phyloP scores from a whole-genome alignment of 495 filamentous ascomycete genomes.

The Corynascus novoguineensis region DNA sequence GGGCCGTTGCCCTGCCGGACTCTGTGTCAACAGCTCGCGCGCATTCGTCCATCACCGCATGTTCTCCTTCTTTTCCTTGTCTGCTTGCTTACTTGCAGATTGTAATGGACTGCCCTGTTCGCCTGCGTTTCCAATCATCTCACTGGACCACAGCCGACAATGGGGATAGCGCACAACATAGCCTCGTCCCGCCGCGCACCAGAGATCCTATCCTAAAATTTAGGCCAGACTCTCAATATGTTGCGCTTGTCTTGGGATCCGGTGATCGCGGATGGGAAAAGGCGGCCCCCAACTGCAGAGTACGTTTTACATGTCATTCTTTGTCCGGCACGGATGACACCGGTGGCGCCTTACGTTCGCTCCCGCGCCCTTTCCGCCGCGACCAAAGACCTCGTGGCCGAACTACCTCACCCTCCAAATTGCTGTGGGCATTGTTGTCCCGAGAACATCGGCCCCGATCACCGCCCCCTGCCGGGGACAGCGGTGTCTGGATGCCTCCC shows the following conservation, averaged over 20 bases:
- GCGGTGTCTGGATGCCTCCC: not conserved
- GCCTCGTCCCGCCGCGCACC: constrained; percentile 12
- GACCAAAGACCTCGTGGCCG: not conserved
- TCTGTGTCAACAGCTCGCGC: not conserved
- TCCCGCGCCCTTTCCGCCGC: not conserved
- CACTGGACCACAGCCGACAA: constrained; percentile 2
- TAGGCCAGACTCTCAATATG: not conserved
- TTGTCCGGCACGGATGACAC: not conserved
- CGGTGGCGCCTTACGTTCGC: not conserved
- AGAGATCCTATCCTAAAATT: not conserved
- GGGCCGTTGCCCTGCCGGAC: not conserved
- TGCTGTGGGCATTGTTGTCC: not conserved
- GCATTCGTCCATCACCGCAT: not conserved
- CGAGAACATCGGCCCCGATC: not conserved
- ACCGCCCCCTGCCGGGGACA: constrained; percentile 7
- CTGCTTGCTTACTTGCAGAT: constrained; percentile 5
- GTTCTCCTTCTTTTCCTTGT: not conserved
- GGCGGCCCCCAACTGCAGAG: not conserved
- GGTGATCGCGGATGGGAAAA: not conserved
- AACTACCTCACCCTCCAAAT: not conserved
- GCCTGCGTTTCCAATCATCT: constrained; percentile 11
- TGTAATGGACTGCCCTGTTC: not conserved
- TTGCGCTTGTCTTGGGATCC: not conserved
- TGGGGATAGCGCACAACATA: not conserved
- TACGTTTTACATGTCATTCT: not conserved